A percentile compares a stretch with the other conserved stretches of the same genome.
Evolutionary conservation across 306 rosid species (phyloP).

Genomic region (Canavalia gladiata): DNA sequence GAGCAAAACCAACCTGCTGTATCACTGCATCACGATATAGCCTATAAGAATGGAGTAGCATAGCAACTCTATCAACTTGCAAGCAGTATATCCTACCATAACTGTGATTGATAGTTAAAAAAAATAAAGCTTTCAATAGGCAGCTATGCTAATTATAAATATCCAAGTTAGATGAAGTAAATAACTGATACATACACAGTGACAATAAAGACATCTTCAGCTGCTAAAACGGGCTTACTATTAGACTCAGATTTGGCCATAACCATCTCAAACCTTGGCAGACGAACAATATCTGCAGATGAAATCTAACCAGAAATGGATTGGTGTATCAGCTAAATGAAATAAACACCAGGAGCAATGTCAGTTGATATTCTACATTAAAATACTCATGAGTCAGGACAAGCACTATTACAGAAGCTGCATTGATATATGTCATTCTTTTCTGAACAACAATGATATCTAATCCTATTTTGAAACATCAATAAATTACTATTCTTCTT

Average conservation of each 20-base stretch:
- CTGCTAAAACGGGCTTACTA: conserved; percentile 87
- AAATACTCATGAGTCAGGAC: conserved; percentile 19
- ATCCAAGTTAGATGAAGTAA: conserved; percentile 28
- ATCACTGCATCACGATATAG: conserved; percentile 98
- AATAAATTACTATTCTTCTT: conserved; percentile 24
- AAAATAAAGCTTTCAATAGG: conserved; percentile 30
- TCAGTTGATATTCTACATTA: conserved; percentile 37
- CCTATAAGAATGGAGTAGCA: conserved; percentile 92
- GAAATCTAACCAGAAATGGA: conserved; percentile 75
- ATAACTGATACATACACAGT: conserved; percentile 78
- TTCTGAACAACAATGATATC: conserved; percentile 32
- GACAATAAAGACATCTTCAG: conserved; percentile 83
- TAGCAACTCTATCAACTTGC: conserved; percentile 95
- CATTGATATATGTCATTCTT: conserved; percentile 39
- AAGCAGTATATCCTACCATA: conserved; percentile 99
- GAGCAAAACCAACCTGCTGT: conserved; percentile 78
- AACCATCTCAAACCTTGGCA: conserved; percentile 95
- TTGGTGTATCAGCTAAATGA: conserved; percentile 51
- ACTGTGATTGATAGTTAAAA: conserved; percentile 56
- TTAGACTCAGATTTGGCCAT: conserved; percentile 96
- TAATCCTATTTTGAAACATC: conserved; percentile 12
- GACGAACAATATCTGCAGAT: conserved; percentile 89
- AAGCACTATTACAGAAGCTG: conserved; percentile 44
- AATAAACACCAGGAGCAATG: conserved; percentile 19
- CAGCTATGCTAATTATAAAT: conserved; percentile 37